Evolutionary conservation across 176 grass and related monocot genomes (phyloP).

Genomic region (Melocanna baccifera): DNA sequence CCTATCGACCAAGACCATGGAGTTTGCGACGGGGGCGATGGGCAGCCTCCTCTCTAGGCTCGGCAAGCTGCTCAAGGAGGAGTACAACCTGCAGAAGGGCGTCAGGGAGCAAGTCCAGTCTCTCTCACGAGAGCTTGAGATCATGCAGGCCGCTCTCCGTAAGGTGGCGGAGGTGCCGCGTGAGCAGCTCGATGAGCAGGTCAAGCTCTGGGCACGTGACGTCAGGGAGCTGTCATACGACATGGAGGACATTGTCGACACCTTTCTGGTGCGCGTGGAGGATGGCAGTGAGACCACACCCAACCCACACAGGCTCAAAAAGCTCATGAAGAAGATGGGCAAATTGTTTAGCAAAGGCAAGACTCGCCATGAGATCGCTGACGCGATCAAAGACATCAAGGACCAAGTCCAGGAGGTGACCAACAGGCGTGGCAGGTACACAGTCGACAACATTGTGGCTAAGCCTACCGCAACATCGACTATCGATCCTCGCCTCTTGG

Average conservation of each 20-base stretch:
- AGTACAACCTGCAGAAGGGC: no score
- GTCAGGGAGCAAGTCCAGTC: neutral
- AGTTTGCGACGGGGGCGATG: no score
- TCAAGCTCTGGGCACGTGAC: constrained; percentile 3
- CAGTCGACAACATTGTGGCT: no score
- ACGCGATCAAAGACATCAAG: neutral
- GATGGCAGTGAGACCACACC: neutral
- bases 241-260: constrained; percentile 16
- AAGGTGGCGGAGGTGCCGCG: neutral
- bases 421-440: neutral
- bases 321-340: neutral
- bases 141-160: neutral
- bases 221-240: constrained; percentile 1
- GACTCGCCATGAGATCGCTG: neutral
- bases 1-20: no score
- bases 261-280: neutral
- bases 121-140: neutral
- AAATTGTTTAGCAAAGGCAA: neutral
- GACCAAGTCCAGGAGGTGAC: neutral
- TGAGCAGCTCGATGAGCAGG: constrained; percentile 11
- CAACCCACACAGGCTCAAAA: neutral
- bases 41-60: no score
- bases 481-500: neutral
- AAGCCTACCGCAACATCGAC: no score
- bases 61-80: no score